Evolutionary conservation across 495 filamentous ascomycete species (phyloP), one percentile per base, ranked within the genome.

Genomic region (Aspergillus cavernicola): DNA sequence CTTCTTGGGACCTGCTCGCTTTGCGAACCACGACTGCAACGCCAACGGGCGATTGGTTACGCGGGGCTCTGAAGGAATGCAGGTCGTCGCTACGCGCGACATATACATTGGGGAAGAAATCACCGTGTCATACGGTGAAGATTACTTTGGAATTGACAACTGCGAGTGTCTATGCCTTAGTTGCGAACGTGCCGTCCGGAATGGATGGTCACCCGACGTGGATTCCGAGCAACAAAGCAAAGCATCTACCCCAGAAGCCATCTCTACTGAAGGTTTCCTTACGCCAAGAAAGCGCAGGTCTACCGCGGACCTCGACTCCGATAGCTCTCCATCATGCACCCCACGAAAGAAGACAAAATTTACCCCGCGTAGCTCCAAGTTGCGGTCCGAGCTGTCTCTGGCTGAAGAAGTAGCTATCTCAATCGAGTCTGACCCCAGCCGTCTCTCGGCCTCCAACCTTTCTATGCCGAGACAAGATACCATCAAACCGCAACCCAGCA

Each of bases 1-100:
- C 16, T 95, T 99, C 57, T 83, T 99, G 59, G 93, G 93, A 2
- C 93, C 93, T 16, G 93, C 95, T 35, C 84, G 93, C 31, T 97
- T 99, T 61, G 88, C 92, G 16, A 99, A 99, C 61, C 93, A 99
- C 67, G 93, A 99, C 68, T 99, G 93, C 66, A 81, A 88, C 57
- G 89, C 95, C 22, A 99, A 97, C 74, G 90, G 90, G 4, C 78
- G 84, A 61, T 75, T 99, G 52, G 83, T 86, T 55, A 96, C 90
- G 15, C 83, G 80, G 24, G 88, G 90, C 23, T 81, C 83, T 31
- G 85, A 90, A 57, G 90, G 91, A 28, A 96, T 99, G 75, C 85
- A 90, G 61, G 86, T 99, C 33, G 75, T 91, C 39, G 85, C 93
- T 6, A 77, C 80, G 18, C 83, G 84, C 50, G 77, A 95, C 55